Conservation (phyloP, 352 stramenopile genomes). For the Pythium oligandrum region DNA sequence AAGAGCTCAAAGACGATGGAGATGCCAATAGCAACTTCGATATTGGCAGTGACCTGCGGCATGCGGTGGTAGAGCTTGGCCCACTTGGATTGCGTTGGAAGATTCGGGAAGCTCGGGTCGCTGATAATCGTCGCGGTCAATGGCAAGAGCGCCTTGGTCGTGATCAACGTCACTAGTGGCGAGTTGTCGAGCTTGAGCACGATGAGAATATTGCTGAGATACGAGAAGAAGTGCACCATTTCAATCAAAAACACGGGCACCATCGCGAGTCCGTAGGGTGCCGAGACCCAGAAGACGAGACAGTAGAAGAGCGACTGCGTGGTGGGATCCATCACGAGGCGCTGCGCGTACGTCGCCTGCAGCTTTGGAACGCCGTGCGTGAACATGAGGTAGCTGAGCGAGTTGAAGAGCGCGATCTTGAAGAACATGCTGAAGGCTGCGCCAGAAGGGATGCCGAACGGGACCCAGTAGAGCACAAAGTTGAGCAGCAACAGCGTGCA, state of each 20-base stretch:
- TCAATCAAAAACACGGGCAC: conserved; percentile 78
- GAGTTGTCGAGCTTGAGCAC: conserved; percentile 41
- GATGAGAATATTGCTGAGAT: conserved; percentile 51
- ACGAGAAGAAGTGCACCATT: conserved; percentile 71
- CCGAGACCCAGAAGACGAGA: conserved; percentile 81
- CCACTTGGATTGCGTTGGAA: conserved; percentile 68
- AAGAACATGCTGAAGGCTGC: conserved; percentile 73
- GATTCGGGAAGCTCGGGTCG: conserved; percentile 46
- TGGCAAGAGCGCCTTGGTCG: conserved; percentile 46
- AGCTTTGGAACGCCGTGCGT: conserved; percentile 70
- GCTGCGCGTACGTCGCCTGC: conserved; percentile 74
- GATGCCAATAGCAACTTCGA: conserved; percentile 83
- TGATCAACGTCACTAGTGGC: conserved; percentile 36
- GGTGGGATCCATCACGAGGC: conserved; percentile 74
- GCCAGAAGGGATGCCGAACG: conserved; percentile 30
- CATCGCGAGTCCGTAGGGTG: conserved; percentile 69
- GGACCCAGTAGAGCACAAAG: conserved; percentile 77
- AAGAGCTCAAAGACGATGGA: conserved; percentile 80
- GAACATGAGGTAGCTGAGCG: conserved; percentile 75
- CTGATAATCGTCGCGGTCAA: conserved; percentile 55
- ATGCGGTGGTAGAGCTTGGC: conserved; percentile 77
- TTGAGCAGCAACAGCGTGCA: conserved; percentile 53
- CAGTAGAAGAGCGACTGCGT: conserved; percentile 84
- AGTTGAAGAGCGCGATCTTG: conserved; percentile 75
- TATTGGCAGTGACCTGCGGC: conserved; percentile 66